Percentiles rank a stretch among this genome's conserved stretches.
Evolutionary conservation across 805 yeast genomes (phyloP).

Genomic region (Lachancea waltii): DNA sequence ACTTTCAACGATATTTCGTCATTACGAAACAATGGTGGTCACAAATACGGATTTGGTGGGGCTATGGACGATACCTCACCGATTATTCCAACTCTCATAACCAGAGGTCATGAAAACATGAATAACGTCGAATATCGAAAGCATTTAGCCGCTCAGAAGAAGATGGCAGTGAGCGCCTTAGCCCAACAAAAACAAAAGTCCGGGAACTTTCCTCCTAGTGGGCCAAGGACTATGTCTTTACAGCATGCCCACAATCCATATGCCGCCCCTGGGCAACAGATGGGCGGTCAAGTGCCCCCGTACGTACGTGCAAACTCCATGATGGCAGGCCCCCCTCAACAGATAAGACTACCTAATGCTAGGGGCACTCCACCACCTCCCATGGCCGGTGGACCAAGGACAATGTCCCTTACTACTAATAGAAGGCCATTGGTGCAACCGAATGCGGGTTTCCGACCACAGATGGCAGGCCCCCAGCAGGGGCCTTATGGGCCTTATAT

Average conservation of each 20-base stretch:
- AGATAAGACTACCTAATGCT: neutral
- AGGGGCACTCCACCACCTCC: constrained; percentile 9
- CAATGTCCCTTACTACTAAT: constrained; percentile 28
- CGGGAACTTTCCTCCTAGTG: constrained; percentile 30
- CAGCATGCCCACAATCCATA: constrained; percentile 17
- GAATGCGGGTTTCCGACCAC: constrained; percentile 1
- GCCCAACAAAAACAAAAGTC: constrained; percentile 35
- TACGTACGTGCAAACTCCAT: constrained; percentile 10
- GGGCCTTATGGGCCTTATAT: neutral
- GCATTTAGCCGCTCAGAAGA: constrained; percentile 61
- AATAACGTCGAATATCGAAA: constrained; percentile 62
- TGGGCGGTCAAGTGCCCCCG: constrained; percentile 4
- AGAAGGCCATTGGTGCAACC: constrained; percentile 12
- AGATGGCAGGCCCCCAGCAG: neutral
- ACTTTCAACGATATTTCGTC: constrained; percentile 62
- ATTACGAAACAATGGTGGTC: constrained; percentile 57
- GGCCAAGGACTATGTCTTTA: constrained; percentile 44
- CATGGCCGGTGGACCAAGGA: constrained; percentile 21
- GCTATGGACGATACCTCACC: constrained; percentile 55
- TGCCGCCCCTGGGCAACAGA: neutral
- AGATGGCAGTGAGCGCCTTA: constrained; percentile 43
- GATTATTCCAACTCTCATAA: constrained; percentile 61
- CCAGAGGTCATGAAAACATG: constrained; percentile 30
- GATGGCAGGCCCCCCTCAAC: constrained; percentile 12
- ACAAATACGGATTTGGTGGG: constrained; percentile 43